phyloP scores from a whole-genome alignment of 2,329 filamentous ascomycete species.

The Aureobasidium uvarum region DNA sequence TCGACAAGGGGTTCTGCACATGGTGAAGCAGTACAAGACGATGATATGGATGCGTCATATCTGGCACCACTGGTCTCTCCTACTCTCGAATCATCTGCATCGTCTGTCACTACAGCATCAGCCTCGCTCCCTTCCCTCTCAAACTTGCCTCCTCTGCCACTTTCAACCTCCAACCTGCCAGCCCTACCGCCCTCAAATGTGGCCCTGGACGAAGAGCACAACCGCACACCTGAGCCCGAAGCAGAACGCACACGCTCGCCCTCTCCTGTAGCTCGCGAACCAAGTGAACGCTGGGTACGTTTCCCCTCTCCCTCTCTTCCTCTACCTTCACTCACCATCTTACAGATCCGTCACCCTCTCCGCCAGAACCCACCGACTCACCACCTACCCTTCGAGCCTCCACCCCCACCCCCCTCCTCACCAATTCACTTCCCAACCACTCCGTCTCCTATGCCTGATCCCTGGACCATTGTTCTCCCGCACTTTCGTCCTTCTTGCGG shows the following conservation, averaged over 20 bases:
- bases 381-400: not conserved
- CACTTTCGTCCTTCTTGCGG: conserved; percentile 4
- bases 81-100: not conserved
- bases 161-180: not conserved
- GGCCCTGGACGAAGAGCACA: not conserved
- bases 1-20: not conserved
- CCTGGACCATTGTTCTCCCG: not conserved
- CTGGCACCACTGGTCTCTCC: not conserved
- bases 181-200: not conserved
- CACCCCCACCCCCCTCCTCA: not conserved
- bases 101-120: not conserved
- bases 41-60: not conserved
- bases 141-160: not conserved
- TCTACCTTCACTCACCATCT: not conserved
- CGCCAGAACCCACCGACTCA: conserved; percentile 23
- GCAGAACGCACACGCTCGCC: not conserved
- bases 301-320: not conserved
- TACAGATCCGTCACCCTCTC: conserved; percentile 19
- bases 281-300: conserved; percentile 9
- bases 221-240: not conserved
- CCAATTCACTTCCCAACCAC: not conserved
- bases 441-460: not conserved
- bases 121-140: not conserved
- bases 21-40: not conserved
- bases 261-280: not conserved